These are phyloP conservation scores for Cutaneotrichosporon cutaneum DNA, from an alignment of 1,284 basidiomycete species.

Conservation along the genomic window DNA sequence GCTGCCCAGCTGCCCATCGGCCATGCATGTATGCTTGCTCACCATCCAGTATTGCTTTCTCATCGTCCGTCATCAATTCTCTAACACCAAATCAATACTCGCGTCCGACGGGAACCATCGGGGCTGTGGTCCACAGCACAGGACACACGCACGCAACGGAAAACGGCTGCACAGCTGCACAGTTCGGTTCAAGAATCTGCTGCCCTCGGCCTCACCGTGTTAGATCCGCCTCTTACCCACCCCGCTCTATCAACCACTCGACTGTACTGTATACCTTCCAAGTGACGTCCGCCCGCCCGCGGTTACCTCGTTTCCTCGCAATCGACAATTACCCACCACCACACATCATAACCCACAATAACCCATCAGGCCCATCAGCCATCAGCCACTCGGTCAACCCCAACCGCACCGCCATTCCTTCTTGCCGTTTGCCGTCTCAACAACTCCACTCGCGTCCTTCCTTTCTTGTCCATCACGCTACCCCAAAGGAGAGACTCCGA, in stretches of 20 bases:
- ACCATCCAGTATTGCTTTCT: neutral
- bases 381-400: no score
- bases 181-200: neutral
- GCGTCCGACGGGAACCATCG: neutral
- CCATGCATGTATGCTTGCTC: constrained; percentile 4
- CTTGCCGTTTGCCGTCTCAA: neutral
- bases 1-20: no score
- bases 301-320: neutral
- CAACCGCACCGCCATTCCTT: constrained; percentile 1
- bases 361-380: no score
- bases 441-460: neutral
- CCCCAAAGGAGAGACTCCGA: neutral
- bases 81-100: neutral
- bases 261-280: neutral
- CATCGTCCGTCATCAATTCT: neutral
- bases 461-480: neutral
- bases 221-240: neutral
- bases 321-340: neutral
- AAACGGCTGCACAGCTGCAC: neutral
- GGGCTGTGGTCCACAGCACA: neutral
- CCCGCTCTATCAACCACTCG: neutral
- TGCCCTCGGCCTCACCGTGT: neutral
- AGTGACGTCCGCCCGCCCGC: neutral
- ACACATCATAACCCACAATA: neutral
- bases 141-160: neutral